phyloP scores from a whole-genome alignment of 192 early-diverging fungal species.

The Podila minutissima region DNA sequence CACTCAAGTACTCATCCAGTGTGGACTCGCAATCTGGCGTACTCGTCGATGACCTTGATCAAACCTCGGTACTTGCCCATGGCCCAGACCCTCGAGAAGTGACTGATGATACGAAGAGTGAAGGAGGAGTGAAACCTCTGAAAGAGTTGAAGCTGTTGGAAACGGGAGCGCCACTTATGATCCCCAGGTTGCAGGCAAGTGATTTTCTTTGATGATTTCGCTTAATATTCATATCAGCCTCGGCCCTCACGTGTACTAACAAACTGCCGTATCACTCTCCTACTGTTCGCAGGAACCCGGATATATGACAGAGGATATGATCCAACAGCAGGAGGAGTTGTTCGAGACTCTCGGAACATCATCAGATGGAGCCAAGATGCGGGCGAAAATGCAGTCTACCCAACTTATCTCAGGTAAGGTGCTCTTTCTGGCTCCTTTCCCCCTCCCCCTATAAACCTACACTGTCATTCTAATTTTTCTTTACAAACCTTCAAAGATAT shows the following conservation, averaged over 20 bases:
- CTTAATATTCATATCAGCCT: too few species aligned
- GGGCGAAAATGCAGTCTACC: slow-evolving; percentile 81
- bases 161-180: slow-evolving; percentile 72
- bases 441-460: background rate
- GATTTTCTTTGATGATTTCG: too few species aligned
- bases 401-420: slow-evolving; percentile 72
- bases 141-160: slow-evolving; percentile 60
- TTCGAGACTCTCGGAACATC: slow-evolving; percentile 84
- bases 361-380: slow-evolving; percentile 70
- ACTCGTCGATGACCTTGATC: slow-evolving; percentile 21
- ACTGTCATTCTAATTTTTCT: background rate
- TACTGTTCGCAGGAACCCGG: slow-evolving; percentile 65
- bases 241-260: background rate
- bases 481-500: slow-evolving; percentile 65
- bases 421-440: background rate
- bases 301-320: slow-evolving; percentile 90
- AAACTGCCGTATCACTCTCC: slow-evolving; percentile 4
- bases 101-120: slow-evolving; percentile 51
- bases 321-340: slow-evolving; percentile 79
- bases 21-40: slow-evolving; percentile 50
- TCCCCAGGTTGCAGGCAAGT: slow-evolving; percentile 70
- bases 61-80: slow-evolving; percentile 19
- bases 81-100: slow-evolving; percentile 45
- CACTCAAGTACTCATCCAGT: slow-evolving; percentile 60
- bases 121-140: slow-evolving; percentile 60